phyloP scores from a whole-genome alignment of 2,329 filamentous ascomycete genomes.

The Verticillium zaregamsianum region DNA sequence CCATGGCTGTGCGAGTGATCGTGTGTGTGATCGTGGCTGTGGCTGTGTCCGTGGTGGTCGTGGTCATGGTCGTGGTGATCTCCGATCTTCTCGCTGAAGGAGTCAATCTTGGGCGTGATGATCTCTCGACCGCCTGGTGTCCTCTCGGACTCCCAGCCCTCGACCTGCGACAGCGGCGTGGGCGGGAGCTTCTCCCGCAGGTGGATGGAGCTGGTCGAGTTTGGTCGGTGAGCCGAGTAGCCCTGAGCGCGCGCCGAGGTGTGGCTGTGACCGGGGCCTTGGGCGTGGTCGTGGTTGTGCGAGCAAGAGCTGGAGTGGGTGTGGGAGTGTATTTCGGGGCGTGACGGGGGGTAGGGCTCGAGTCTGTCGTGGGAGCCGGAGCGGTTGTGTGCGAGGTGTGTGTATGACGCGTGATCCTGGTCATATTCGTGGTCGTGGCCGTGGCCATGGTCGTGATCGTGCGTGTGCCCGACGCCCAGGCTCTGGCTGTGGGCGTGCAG shows the following conservation, averaged over 20 bases:
- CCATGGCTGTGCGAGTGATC: constrained; percentile 21
- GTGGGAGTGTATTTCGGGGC: constrained; percentile 18
- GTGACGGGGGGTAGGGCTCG: constrained; percentile 11
- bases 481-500: constrained; percentile 23
- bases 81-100: constrained; percentile 2
- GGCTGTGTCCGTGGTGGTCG: constrained; percentile 21
- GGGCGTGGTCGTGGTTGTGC: constrained; percentile 20
- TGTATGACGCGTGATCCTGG: constrained; percentile 12
- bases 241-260: neutral
- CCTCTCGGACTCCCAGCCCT: constrained; percentile 36
- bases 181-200: constrained; percentile 26
- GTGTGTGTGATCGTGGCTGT: constrained; percentile 18
- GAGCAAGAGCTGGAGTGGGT: constrained; percentile 20
- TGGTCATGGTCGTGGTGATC: constrained; percentile 17
- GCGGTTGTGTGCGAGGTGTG: neutral
- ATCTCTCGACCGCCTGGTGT: constrained; percentile 36
- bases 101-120: constrained; percentile 22
- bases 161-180: constrained; percentile 25
- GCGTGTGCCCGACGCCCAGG: constrained; percentile 20
- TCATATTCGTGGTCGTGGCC: constrained; percentile 15
- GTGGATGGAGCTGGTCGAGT: constrained; percentile 1
- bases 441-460: constrained; percentile 26
- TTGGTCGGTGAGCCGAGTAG: neutral
- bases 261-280: constrained; percentile 14
- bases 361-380: constrained; percentile 15